Percentiles rank a stretch among this genome's conserved stretches.
Conservation (phyloP, 352 stramenopile species). For the Globisporangium splendens region DNA sequence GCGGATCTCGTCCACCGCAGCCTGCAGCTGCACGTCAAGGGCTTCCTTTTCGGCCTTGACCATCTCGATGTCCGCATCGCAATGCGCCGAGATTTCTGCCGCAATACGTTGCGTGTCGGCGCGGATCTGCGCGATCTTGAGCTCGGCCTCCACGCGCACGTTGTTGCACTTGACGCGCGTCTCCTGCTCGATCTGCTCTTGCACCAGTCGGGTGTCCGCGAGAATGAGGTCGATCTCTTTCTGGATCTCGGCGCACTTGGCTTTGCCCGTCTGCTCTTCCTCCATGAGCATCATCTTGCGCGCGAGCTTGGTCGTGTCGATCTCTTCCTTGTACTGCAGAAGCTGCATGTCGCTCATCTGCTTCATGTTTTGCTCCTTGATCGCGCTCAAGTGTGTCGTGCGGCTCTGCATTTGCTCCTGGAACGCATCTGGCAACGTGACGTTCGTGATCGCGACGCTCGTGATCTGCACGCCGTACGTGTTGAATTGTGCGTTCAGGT, state of each 20-base stretch:
- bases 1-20: conserved; percentile 30
- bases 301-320: conserved; percentile 47
- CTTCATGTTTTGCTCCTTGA: conserved; percentile 80
- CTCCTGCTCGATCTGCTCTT: conserved; percentile 55
- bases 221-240: conserved; percentile 56
- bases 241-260: conserved; percentile 51
- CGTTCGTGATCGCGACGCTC: conserved; percentile 25
- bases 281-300: conserved; percentile 54
- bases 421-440: conserved; percentile 42
- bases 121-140: conserved; percentile 44
- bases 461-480: conserved; percentile 29
- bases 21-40: conserved; percentile 29
- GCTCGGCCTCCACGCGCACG: conserved; percentile 28
- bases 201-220: conserved; percentile 42
- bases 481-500: conserved; percentile 70
- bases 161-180: conserved; percentile 45
- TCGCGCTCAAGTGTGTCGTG: conserved; percentile 59
- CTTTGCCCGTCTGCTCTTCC: conserved; percentile 55
- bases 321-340: conserved; percentile 54
- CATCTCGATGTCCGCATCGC: conserved; percentile 40
- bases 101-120: conserved; percentile 46
- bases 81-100: conserved; percentile 33
- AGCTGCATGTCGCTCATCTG: conserved; percentile 77
- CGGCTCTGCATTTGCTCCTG: conserved; percentile 65
- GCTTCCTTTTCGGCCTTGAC: conserved; percentile 35